These are phyloP conservation scores for Neodidymelliopsis sp. DNA, from an alignment of 2,329 filamentous ascomycete species.

Conservation along the genomic window DNA sequence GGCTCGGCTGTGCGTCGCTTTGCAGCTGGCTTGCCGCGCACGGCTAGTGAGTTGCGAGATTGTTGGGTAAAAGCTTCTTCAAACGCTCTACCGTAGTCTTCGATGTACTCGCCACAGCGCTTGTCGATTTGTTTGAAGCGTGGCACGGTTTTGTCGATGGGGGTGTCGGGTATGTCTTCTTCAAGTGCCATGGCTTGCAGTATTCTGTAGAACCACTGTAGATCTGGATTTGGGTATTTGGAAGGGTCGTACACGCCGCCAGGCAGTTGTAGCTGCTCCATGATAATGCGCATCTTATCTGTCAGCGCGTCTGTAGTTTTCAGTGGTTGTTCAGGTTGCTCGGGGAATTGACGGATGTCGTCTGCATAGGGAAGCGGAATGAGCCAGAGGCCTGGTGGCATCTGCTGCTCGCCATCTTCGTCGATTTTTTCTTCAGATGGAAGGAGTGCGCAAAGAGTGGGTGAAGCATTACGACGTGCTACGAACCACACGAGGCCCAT, in stretches of 20 bases:
- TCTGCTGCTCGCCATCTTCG: conserved; percentile 69
- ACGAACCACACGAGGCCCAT: conserved; percentile 92
- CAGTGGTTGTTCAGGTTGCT: conserved; percentile 59
- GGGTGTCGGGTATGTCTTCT: conserved; percentile 80
- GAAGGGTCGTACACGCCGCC: conserved; percentile 82
- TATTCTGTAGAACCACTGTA: conserved; percentile 98
- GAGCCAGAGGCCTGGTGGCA: conserved; percentile 88
- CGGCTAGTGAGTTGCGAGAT: conserved; percentile 50
- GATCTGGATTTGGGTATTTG: conserved; percentile 88
- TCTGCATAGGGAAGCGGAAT: conserved; percentile 88
- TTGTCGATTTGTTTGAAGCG: conserved; percentile 87
- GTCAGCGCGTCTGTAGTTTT: conserved; percentile 71
- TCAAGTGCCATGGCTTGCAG: conserved; percentile 90
- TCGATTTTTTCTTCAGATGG: conserved; percentile 74
- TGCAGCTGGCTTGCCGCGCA: conserved; percentile 48
- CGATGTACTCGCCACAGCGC: conserved; percentile 78
- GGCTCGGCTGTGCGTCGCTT: conserved; percentile 53
- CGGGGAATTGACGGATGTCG: conserved; percentile 79
- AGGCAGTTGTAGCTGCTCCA: conserved; percentile 88
- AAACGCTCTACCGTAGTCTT: conserved; percentile 77
- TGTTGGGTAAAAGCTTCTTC: conserved; percentile 62
- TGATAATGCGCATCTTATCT: conserved; percentile 80
- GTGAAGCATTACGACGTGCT: conserved; percentile 79
- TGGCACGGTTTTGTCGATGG: conserved; percentile 81
- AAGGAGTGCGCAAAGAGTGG: conserved; percentile 80